These are phyloP conservation scores for Didymellaceae sp. DNA, from an alignment of 2,329 filamentous ascomycete species.

Conservation along the genomic window DNA sequence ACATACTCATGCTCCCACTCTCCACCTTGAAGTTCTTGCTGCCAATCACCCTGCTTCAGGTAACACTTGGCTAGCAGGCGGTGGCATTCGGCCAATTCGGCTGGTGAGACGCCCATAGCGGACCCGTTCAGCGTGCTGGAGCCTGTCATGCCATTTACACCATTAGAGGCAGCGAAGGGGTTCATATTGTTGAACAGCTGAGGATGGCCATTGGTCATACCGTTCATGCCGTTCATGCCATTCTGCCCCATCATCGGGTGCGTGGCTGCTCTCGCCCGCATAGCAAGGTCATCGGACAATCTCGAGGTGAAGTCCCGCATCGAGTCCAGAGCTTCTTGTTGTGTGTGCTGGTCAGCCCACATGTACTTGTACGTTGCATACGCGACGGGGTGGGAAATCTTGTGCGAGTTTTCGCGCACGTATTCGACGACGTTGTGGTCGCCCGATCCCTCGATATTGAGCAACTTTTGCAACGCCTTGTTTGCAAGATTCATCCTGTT, in stretches of 20 bases:
- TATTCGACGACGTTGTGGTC: conserved; percentile 43
- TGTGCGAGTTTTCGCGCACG: conserved; percentile 45
- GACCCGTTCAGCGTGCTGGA: conserved; percentile 40
- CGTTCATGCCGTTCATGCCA: conserved; percentile 52
- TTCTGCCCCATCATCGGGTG: conserved; percentile 45
- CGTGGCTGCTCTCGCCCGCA: conserved; percentile 43
- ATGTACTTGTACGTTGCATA: conserved; percentile 98
- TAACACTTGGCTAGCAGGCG: conserved; percentile 92
- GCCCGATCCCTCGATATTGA: conserved; percentile 54
- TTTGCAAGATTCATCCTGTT: conserved; percentile 93
- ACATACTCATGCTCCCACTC: conserved; percentile 89
- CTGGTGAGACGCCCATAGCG: conserved; percentile 32
- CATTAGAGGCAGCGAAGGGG: conserved; percentile 53
- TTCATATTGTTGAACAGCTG: conserved; percentile 44
- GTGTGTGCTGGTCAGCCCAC: conserved; percentile 72
- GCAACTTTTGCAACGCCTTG: conserved; percentile 90
- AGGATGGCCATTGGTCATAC: conserved; percentile 51
- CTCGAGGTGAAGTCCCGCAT: conserved; percentile 67
- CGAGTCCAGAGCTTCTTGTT: conserved; percentile 57
- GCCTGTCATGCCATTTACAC: conserved; percentile 58
- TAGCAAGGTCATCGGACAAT: conserved; percentile 65
- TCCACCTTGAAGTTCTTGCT: conserved; percentile 81
- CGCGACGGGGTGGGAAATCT: conserved; percentile 77
- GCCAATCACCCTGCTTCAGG: conserved; percentile 95
- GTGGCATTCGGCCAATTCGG: conserved; percentile 61